phyloP scores from a whole-genome alignment of 1,139 yeast species.

The Suhomyces chickasaworum region DNA sequence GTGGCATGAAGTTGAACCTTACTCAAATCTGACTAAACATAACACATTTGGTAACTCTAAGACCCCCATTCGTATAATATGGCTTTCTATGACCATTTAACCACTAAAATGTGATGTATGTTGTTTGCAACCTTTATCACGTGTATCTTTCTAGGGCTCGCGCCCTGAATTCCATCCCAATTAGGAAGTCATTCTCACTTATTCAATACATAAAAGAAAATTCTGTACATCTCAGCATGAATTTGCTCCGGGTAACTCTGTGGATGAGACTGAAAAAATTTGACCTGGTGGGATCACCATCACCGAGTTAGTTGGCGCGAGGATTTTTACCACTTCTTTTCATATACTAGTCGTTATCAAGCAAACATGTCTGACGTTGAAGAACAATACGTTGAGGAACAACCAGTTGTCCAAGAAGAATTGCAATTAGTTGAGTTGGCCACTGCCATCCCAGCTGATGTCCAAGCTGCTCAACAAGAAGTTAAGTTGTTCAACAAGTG shows the following conservation, averaged over 20 bases:
- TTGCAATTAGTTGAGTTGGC: constrained; percentile 83
- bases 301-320: constrained; percentile 5
- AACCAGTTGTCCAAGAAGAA: constrained; percentile 72
- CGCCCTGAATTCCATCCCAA: constrained; percentile 14
- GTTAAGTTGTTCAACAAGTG: constrained; percentile 99
- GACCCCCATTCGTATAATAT: not conserved
- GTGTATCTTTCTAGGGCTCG: constrained; percentile 16
- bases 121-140: constrained; percentile 11
- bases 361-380: constrained; percentile 54
- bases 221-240: constrained; percentile 10
- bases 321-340: constrained; percentile 13
- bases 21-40: not conserved
- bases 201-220: constrained; percentile 14
- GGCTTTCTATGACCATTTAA: not conserved
- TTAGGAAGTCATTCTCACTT: constrained; percentile 16
- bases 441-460: constrained; percentile 94
- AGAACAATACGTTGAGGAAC: constrained; percentile 55
- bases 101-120: not conserved
- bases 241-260: constrained; percentile 13
- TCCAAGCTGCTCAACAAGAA: constrained; percentile 94
- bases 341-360: constrained; percentile 14
- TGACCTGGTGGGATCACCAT: constrained; percentile 11
- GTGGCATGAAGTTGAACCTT: not conserved
- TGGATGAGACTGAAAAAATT: constrained; percentile 14
- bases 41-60: not conserved